phyloP scores from a whole-genome alignment of 2,329 filamentous ascomycete genomes.

The Claviceps sp. region DNA sequence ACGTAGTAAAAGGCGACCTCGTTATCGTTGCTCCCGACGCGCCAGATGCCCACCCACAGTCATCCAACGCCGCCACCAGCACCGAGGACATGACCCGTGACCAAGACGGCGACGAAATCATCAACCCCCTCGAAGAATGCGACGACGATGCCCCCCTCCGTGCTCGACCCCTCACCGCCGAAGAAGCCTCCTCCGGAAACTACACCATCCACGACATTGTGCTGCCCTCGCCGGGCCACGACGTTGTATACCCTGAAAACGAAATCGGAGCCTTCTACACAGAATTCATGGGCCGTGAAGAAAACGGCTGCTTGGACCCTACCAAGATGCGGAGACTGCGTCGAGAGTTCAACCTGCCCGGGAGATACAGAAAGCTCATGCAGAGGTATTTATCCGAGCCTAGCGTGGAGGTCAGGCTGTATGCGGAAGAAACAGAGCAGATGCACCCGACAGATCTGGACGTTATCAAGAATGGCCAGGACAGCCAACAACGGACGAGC shows the following conservation, averaged over 20 bases:
- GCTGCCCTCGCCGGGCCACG: slow-evolving; percentile 82
- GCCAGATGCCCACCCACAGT: slow-evolving; percentile 16
- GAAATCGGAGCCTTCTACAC: slow-evolving; percentile 72
- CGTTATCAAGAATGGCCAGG: slow-evolving; percentile 32
- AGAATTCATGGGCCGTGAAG: slow-evolving; percentile 68
- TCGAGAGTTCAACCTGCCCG: slow-evolving; percentile 78
- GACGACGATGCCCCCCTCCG: slow-evolving; percentile 34
- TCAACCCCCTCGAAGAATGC: slow-evolving; percentile 25
- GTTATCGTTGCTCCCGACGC: slow-evolving; percentile 44
- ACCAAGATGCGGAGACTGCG: slow-evolving; percentile 75
- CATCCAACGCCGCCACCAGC: not conserved
- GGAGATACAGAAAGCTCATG: slow-evolving; percentile 77
- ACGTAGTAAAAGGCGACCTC: slow-evolving; percentile 74
- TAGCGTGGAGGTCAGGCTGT: slow-evolving; percentile 55
- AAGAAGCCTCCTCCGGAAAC: slow-evolving; percentile 64
- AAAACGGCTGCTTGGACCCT: slow-evolving; percentile 69
- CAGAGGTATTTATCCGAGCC: slow-evolving; percentile 54
- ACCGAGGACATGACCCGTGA: slow-evolving; percentile 39
- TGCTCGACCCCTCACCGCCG: slow-evolving; percentile 59
- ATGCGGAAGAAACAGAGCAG: slow-evolving; percentile 61
- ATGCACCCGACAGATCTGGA: slow-evolving; percentile 83
- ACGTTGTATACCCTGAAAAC: slow-evolving; percentile 77
- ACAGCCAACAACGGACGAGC: not conserved
- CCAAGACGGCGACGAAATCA: slow-evolving; percentile 37
- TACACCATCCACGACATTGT: slow-evolving; percentile 83